Conservation (phyloP, 1,284 basidiomycete genomes). For the Microbotryum violaceum region DNA sequence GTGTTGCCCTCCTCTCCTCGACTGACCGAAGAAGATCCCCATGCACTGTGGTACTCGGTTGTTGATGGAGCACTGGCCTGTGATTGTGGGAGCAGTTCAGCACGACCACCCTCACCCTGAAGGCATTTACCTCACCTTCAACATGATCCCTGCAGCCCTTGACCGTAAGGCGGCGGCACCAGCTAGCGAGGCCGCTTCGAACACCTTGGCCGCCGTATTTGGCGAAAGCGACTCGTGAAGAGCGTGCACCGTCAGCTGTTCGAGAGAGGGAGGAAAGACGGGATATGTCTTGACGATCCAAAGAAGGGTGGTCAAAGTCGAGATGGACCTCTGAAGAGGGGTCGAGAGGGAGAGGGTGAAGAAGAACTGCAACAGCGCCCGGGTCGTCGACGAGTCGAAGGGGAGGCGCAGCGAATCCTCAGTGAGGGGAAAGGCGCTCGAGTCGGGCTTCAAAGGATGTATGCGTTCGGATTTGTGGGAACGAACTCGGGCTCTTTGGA, state of each 20-base stretch:
- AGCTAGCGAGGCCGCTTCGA: constrained; percentile 30
- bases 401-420: constrained; percentile 72
- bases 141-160: constrained; percentile 26
- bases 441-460: background rate
- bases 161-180: constrained; percentile 27
- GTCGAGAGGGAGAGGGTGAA: constrained; percentile 79
- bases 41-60: background rate
- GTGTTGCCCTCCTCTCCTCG: too few relatives aligned
- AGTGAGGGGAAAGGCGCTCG: constrained; percentile 35
- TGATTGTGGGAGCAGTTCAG: background rate
- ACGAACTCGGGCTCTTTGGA: constrained; percentile 1
- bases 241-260: constrained; percentile 75
- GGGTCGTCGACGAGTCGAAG: constrained; percentile 76
- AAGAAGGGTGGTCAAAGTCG: constrained; percentile 76
- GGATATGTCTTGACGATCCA: constrained; percentile 75
- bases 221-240: constrained; percentile 68
- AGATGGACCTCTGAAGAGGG: constrained; percentile 78
- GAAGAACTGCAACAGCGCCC: constrained; percentile 85
- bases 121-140: constrained; percentile 2
- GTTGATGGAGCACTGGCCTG: background rate
- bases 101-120: background rate
- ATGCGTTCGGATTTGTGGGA: background rate
- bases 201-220: constrained; percentile 24
- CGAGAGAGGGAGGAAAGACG: constrained; percentile 56
- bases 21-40: too few relatives aligned